Evolutionary conservation across 495 filamentous ascomycete genomes (phyloP).

Genomic region (Amniculicola lignicola): DNA sequence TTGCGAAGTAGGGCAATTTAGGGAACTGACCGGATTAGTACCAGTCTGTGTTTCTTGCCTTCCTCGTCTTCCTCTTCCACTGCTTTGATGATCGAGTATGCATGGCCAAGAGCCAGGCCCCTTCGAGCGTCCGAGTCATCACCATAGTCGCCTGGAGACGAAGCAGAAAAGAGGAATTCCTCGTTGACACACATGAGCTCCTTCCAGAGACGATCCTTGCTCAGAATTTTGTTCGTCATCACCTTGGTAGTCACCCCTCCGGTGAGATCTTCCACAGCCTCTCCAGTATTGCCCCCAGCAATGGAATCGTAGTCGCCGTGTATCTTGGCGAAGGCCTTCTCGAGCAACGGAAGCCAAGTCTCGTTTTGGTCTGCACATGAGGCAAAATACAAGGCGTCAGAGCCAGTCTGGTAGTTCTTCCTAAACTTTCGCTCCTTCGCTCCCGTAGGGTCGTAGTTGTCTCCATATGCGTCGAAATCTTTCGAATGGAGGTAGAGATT

Average conservation of each 20-base stretch:
- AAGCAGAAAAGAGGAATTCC: slow-evolving; percentile 59
- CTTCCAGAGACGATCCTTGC: slow-evolving; percentile 87
- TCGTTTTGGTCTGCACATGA: slow-evolving; percentile 81
- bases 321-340: slow-evolving; percentile 95
- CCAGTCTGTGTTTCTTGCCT: slow-evolving; percentile 27
- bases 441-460: slow-evolving; percentile 25
- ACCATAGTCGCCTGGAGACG: slow-evolving; percentile 63
- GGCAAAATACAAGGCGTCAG: slow-evolving; percentile 78
- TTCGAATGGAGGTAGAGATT: slow-evolving; percentile 73
- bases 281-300: slow-evolving; percentile 76
- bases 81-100: slow-evolving; percentile 82
- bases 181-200: slow-evolving; percentile 78
- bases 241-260: slow-evolving; percentile 85
- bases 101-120: slow-evolving; percentile 74
- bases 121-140: slow-evolving; percentile 50
- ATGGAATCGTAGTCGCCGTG: slow-evolving; percentile 84
- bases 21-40: slow-evolving; percentile 25
- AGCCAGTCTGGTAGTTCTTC: slow-evolving; percentile 55
- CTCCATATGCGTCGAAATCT: slow-evolving; percentile 65
- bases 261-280: slow-evolving; percentile 89
- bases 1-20: not conserved
- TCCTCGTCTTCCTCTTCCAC: slow-evolving; percentile 70
- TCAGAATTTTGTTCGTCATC: slow-evolving; percentile 74
- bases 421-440: slow-evolving; percentile 24
- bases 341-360: slow-evolving; percentile 89